A percentile compares a stretch with the other conserved stretches of the same genome.
These are phyloP conservation scores for Uronychia setigera DNA, from an alignment of 73 alveolate species.

Conservation along the genomic window DNA sequence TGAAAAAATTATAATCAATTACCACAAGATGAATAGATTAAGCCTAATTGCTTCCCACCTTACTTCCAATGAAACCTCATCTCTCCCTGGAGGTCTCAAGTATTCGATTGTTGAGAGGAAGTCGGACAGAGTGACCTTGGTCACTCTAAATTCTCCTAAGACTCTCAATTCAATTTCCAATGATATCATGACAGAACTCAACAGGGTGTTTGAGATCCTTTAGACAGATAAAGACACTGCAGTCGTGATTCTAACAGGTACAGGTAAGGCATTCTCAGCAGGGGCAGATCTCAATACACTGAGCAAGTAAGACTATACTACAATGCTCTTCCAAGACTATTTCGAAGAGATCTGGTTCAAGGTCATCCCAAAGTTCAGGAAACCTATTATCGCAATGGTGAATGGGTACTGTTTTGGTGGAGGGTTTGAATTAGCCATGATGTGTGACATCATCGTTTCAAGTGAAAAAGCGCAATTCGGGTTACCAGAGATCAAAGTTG, in stretches of 20 bases:
- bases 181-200: constrained; percentile 50
- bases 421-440: constrained; percentile 93
- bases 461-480: constrained; percentile 89
- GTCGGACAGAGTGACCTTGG: constrained; percentile 47
- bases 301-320: constrained; percentile 28
- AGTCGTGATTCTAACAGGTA: constrained; percentile 76
- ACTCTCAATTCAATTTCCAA: constrained; percentile 68
- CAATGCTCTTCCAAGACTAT: constrained; percentile 48
- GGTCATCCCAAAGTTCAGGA: constrained; percentile 70
- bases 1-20: too few relatives aligned
- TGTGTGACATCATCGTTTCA: constrained; percentile 90
- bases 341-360: constrained; percentile 74
- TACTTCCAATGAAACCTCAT: too few relatives aligned
- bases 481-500: constrained; percentile 89
- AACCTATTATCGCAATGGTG: constrained; percentile 92
- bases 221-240: constrained; percentile 62
- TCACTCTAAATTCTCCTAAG: constrained; percentile 68
- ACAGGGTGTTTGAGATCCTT: constrained; percentile 31
- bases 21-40: too few relatives aligned
- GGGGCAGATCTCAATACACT: constrained; percentile 81
- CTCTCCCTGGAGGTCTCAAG: too few relatives aligned
- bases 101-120: too few relatives aligned
- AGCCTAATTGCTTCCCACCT: too few relatives aligned
- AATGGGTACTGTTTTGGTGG: constrained; percentile 96
- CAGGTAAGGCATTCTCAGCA: constrained; percentile 67